Percentiles rank a stretch among this genome's conserved stretches.
Conservation (phyloP, 306 rosid genomes). For the Begonia peltatifolia region DNA sequence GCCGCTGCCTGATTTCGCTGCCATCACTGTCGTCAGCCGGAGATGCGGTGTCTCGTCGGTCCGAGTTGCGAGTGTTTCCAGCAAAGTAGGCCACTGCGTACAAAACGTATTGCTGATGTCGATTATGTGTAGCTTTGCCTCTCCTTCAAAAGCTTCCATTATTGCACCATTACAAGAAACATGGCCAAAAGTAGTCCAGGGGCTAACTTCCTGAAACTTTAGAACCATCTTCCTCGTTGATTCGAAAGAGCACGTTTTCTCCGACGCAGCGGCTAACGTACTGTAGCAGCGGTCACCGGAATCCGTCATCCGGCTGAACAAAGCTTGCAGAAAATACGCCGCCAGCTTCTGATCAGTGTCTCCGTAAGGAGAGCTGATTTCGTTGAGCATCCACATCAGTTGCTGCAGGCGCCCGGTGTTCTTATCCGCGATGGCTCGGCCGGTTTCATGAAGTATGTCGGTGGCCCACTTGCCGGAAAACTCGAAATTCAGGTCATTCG, state of each 20-base stretch:
- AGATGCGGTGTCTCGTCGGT: slow-evolving; percentile 68
- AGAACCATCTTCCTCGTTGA: slow-evolving; percentile 58
- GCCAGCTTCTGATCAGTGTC: slow-evolving; percentile 73
- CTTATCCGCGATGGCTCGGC: slow-evolving; percentile 61
- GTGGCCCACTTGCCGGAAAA: slow-evolving; percentile 63
- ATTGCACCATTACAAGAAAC: slow-evolving; percentile 90
- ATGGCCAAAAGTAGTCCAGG: slow-evolving; percentile 92
- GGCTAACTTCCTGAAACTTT: slow-evolving; percentile 82
- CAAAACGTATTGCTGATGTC: slow-evolving; percentile 84
- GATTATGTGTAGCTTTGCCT: slow-evolving; percentile 54
- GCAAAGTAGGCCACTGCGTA: slow-evolving; percentile 94
- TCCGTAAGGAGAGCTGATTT: slow-evolving; percentile 74
- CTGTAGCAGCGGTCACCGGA: slow-evolving; percentile 63
- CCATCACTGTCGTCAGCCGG: slow-evolving; percentile 47
- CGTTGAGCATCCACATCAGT: slow-evolving; percentile 95
- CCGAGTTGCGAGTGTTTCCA: slow-evolving; percentile 75
- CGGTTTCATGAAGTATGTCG: slow-evolving; percentile 48
- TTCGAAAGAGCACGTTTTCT: slow-evolving; percentile 66
- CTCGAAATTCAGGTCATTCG: slow-evolving; percentile 33
- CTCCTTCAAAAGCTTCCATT: slow-evolving; percentile 74
- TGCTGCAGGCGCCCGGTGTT: slow-evolving; percentile 50
- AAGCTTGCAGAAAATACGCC: slow-evolving; percentile 67
- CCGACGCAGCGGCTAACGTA: slow-evolving; percentile 46
- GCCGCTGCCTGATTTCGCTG: slow-evolving; percentile 13
- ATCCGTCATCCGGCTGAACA: slow-evolving; percentile 59